Evolutionary conservation across 805 yeast species (phyloP), one percentile per base, ranked within the genome.

Genomic region (Zygosaccharomyces pseudorouxii): DNA sequence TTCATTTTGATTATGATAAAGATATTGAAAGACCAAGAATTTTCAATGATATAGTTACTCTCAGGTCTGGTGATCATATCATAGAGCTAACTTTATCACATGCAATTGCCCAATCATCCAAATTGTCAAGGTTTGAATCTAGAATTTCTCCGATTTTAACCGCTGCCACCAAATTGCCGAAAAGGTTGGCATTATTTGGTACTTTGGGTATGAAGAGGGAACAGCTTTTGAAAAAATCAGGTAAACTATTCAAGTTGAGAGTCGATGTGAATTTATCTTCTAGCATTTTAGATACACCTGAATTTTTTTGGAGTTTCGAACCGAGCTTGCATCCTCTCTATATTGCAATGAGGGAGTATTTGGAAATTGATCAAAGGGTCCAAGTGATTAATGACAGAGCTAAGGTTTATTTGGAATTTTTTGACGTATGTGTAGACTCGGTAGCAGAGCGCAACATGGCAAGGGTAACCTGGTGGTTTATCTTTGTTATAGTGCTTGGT

Each of bases 61-160:
- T 93, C 44, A 77, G 93, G 48, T 82, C 92, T 1, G 95, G 95
- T 6, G 97, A 92, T 64, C 97, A 90, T 69, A 76, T 92, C 60
- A 88, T 89, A 58, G 93, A 93, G 63, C 72, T 93, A 49, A 88
- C 97, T 5, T 80, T 93, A 79, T 87, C 97, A 1, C 96, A 93
- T 67, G 96, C 98, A 1, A 88, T 93, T 53, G 97, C 98, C 0
- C 99, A 93, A 67, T 88, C 95, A 54, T 90, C 97, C 1, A 93
- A 90, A 64, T 70, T 93, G 28, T 86, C 96, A 36, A 72, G 90
- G 50, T 93, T 92, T 68, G 99, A 93, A 66, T 86, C 95, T 36
- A 75, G 96, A 57, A 89, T 93, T 83, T 86, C 92, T 11, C 82
- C 82, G 30, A 82, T 86, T 50, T 74, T 93, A 61, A 84, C 82